These are phyloP conservation scores for Alternaria arbusti DNA, from an alignment of 2,329 filamentous ascomycete genomes.

Conservation along the genomic window DNA sequence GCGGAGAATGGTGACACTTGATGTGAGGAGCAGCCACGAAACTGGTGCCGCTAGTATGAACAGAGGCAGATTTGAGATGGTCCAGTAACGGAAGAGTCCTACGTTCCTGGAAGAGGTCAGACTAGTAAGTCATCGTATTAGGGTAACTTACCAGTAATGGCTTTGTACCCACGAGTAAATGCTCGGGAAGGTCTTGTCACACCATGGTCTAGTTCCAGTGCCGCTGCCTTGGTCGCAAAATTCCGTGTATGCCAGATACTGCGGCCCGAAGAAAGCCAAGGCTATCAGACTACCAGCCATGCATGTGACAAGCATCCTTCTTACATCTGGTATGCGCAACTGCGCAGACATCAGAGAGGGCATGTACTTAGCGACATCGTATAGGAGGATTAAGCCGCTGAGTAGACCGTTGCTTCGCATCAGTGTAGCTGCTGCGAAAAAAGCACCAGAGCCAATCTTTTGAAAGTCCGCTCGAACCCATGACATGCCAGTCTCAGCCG, in stretches of 20 bases:
- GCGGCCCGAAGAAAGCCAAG: constrained; percentile 72
- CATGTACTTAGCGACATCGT: constrained; percentile 48
- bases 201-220: constrained; percentile 70
- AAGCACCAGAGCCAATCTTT: constrained; percentile 67
- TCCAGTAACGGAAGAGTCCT: constrained; percentile 92
- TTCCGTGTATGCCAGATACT: constrained; percentile 73
- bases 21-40: constrained; percentile 70
- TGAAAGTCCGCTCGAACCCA: constrained; percentile 47
- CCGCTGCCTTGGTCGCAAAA: constrained; percentile 55
- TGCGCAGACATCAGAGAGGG: constrained; percentile 44
- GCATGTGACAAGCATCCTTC: constrained; percentile 65
- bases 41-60: constrained; percentile 85
- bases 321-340: constrained; percentile 50
- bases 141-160: constrained; percentile 78
- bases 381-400: constrained; percentile 77
- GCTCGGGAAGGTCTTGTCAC: constrained; percentile 73
- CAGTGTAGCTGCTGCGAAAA: constrained; percentile 74
- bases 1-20: constrained; percentile 54
- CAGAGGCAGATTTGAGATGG: constrained; percentile 79
- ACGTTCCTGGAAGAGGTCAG: constrained; percentile 69
- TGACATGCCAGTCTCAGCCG: constrained; percentile 27
- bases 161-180: constrained; percentile 91
- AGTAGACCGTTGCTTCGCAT: constrained; percentile 88
- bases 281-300: constrained; percentile 72
- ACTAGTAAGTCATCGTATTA: not conserved